Evolutionary conservation across 2,329 filamentous ascomycete species (phyloP), one percentile per base, ranked within the genome.

Genomic region (Ophiobolus disseminans): DNA sequence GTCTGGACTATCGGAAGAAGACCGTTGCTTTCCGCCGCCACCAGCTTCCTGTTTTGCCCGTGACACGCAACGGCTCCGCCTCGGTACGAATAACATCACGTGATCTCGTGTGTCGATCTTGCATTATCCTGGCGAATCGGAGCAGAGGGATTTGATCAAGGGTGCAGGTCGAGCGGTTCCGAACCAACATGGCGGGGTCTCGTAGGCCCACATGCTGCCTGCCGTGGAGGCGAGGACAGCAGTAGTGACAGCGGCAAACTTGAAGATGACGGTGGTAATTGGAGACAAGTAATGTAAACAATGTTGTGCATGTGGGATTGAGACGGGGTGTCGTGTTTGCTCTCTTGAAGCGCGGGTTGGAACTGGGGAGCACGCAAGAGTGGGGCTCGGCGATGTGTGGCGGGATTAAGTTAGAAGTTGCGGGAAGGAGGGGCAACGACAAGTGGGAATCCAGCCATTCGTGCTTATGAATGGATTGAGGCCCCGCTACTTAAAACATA

Each of bases 381-480:
- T 58, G 57, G 57, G 52, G 55, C 53, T 31, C 40, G 44, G 49
- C 42, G 25, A 52, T 50, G 48, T 42, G 44, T 49, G 51, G 45
- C 51, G 46, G 28, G 25, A 58, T 57, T 17, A 41, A 63, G 62
- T 58, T 55, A 62, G 57, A 42, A 39, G 38, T 59, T 43, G 60
- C 58, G 60, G 58, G 45, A 32, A 53, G 52, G 59, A 63, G 60
- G 58, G 60, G 60, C 60, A 58, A 56, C 47, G 55, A 53, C 51
- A 43, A 58, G 56, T 58, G 40, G 57, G 34, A 54, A 54, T 56
- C 62, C 55, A 63, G 62, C 63, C 53, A 53, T 55, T 51, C 37
- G 36, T 58, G 62, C 60, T 65, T 65, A 65, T 62, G 62, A 65
- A 65, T 65, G 45, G 26, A 37, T 45, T n/a, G n/a, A n/a, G n/a